Base-by-base conservation (phyloP, 2,329 filamentous ascomycete species). In the Botrytis deweyae region DNA sequence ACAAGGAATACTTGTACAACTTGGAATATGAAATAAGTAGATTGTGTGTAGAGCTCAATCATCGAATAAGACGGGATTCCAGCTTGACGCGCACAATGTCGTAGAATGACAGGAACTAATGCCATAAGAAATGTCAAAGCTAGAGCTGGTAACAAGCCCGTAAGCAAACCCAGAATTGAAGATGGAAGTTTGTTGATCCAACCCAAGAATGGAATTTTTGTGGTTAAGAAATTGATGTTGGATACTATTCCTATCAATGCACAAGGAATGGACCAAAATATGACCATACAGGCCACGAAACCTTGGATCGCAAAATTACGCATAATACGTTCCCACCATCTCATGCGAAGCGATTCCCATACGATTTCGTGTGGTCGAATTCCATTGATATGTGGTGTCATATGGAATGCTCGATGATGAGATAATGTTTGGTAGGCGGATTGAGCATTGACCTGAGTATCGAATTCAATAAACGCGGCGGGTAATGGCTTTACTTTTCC, bases 181-280 rank as follows among this genome's bases (percentile, higher is more conserved):
- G 77, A 74, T 0, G 90, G 90, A 6, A 90, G 82, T 33, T 86
- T 79, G 74, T 88, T 83, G 77, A 92, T 87, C 80, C 89, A 92
- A 20, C 78, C 76, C 46, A 92, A 83, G 81, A 87, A 91, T 16
- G 82, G 83, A 29, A 90, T 82, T 66, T 85, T 86, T 10, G 83
- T 76, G 1, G 84, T 87, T 55, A 91, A 78, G 74, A 83, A 86
- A 75, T 88, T 85, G 77, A 92, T 86, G 79, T 92, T 91, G 49
- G 89, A 91, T 76, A 91, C 87, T 20, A 87, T 84, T 79, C 88
- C 90, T 38, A 92, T 88, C 33, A 90, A 82, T 3, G 88, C 89
- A n/a, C 90, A 87, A 0, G 90, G 90, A 70, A 92, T 87, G 4
- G 90, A 88, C 90, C 90, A 92, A 83, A 92, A 92, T 68, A 91